Conservation (phyloP, 441 rosid genomes). For the Corymbia citriodora region DNA sequence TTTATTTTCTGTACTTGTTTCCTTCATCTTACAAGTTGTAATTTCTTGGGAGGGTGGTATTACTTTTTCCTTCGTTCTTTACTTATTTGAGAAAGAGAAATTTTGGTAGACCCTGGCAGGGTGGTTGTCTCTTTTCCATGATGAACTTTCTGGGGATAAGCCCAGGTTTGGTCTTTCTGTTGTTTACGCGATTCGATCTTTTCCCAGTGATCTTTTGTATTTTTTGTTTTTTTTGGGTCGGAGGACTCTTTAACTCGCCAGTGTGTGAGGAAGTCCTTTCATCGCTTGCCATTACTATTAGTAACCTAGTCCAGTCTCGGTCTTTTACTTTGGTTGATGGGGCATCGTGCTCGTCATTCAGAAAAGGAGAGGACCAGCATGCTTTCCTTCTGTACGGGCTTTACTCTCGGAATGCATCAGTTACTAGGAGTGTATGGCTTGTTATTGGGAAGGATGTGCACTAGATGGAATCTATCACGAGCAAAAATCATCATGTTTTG, state of each 20-base stretch:
- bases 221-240: too few species aligned
- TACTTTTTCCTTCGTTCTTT: not conserved
- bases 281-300: too few species aligned
- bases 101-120: not conserved
- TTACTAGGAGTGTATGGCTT: too few species aligned
- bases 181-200: too few species aligned
- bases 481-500: not conserved
- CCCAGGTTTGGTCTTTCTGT: not conserved
- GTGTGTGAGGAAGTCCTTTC: too few species aligned
- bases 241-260: too few species aligned
- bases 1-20: not conserved
- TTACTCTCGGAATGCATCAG: not conserved
- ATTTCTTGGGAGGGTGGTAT: not conserved
- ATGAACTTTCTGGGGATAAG: too few species aligned
- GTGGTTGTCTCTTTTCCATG: not conserved
- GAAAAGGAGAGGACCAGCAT: not conserved
- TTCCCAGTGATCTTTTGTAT: too few species aligned
- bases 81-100: not conserved
- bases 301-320: too few species aligned
- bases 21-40: not conserved
- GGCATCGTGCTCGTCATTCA: too few species aligned
- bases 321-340: too few species aligned
- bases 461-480: not conserved
- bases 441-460: not conserved
- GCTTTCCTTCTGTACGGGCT: too few species aligned